phyloP scores from a whole-genome alignment of 768 basidiomycete genomes.

The Leucocoprinus sp. region DNA sequence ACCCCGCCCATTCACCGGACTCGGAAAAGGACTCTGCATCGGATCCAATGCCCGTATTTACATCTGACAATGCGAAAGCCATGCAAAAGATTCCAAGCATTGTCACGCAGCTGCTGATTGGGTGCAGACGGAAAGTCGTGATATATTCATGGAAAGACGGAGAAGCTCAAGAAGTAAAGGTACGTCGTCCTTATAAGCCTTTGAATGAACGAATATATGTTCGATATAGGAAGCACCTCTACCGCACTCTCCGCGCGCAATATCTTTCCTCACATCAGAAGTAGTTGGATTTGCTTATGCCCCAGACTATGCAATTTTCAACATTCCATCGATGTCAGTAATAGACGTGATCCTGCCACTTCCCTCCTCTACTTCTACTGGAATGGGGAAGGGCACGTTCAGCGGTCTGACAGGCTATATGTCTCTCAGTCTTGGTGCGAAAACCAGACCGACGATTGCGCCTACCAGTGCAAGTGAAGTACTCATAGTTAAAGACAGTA shows the following conservation, averaged over 20 bases:
- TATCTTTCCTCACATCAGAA: slow-evolving; percentile 62
- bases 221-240: slow-evolving; percentile 68
- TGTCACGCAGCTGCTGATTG: slow-evolving; percentile 74
- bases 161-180: slow-evolving; percentile 64
- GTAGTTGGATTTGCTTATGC: slow-evolving; percentile 72
- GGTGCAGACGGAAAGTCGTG: slow-evolving; percentile 78
- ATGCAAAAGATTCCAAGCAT: slow-evolving; percentile 49
- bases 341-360: slow-evolving; percentile 46
- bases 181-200: slow-evolving; percentile 22
- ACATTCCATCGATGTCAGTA: slow-evolving; percentile 47
- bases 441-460: slow-evolving; percentile 56
- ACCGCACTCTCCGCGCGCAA: slow-evolving; percentile 84
- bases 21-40: slow-evolving; percentile 9
- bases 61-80: slow-evolving; percentile 1
- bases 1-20: slow-evolving; percentile 23
- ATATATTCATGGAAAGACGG: slow-evolving; percentile 85
- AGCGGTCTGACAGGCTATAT: slow-evolving; percentile 78
- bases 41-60: not conserved
- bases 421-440: slow-evolving; percentile 72
- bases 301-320: slow-evolving; percentile 70
- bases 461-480: slow-evolving; percentile 53
- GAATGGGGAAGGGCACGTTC: slow-evolving; percentile 63
- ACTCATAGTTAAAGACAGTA: slow-evolving; percentile 74
- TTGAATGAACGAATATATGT: no score
- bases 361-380: slow-evolving; percentile 34